Base-by-base conservation (phyloP, 495 filamentous ascomycete genomes). In the Penicillium odoratum region DNA sequence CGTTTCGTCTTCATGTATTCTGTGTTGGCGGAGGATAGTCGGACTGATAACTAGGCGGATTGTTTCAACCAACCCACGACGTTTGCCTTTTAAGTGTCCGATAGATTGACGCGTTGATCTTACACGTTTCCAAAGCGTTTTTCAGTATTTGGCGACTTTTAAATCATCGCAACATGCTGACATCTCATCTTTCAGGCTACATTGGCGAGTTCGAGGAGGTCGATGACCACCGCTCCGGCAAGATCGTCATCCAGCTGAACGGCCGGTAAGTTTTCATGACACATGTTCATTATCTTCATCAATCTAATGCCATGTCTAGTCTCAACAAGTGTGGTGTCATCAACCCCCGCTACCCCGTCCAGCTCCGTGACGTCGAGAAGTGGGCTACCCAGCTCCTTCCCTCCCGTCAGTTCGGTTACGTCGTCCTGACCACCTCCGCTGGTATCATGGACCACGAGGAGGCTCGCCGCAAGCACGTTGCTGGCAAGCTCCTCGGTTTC, bases 361-460 rank as follows among this genome's bases (percentile, higher is more conserved):
- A 92, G 77, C 91, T 98, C 71, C 81, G 82, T 73, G 95, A 98
- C 73, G 85, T 98, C 73, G 94, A 96, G 88, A 96, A 96, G 81
- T 98, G 94, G 94, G 90, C 97, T 72, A 90, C 93, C 73, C 95
- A 96, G 87, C 90, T 98, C 63, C 84, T 98, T 44, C 94, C 94
- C 58, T 91, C 94, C 57, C 94, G 94, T 96, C 94, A 98, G 80
- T 98, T 98, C 85, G 94, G 94, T 68, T 97, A 88, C 83, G 91
- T 98, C 73, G 92, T 98, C 79, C 88, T 98, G 71, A 98, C 94
- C 73, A 98, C 94, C 78, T 96, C 91, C 54, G 91, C 94, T 56
- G 95, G 94, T 74, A 98, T 98, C 76, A 98, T 98, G 93, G 94
- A 98, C 82, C 94, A 98, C 79, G 94, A 98, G 83, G 94, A 98